These are phyloP conservation scores for Citrus mangshanensis DNA, from an alignment of 345 rosid genomes.

Conservation along the genomic window DNA sequence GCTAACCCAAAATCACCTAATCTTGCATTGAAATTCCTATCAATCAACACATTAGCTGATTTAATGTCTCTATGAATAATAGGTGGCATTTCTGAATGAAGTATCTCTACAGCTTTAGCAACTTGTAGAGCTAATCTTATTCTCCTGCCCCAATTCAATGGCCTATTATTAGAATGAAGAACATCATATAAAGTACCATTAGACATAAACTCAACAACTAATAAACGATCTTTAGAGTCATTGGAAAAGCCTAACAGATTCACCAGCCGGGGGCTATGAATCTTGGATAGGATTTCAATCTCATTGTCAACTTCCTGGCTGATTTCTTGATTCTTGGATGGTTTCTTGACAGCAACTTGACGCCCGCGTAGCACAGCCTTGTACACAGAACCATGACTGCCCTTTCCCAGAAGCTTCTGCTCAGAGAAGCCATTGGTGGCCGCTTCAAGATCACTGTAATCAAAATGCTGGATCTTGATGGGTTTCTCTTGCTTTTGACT, in stretches of 20 bases:
- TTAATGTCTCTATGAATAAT: conserved; percentile 90
- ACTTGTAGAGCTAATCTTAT: conserved; percentile 77
- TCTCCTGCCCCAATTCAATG: conserved; percentile 76
- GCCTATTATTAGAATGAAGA: conserved; percentile 67
- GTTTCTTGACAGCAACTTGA: conserved; percentile 82
- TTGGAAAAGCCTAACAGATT: conserved; percentile 80
- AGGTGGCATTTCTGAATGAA: conserved; percentile 77
- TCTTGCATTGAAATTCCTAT: conserved; percentile 81
- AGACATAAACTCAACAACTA: conserved; percentile 90
- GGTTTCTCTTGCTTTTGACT: conserved; percentile 41
- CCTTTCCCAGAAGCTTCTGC: conserved; percentile 74
- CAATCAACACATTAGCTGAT: conserved; percentile 97
- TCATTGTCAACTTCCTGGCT: conserved; percentile 81
- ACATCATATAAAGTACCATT: conserved; percentile 91
- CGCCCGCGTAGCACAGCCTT: conserved; percentile 86
- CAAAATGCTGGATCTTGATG: conserved; percentile 73
- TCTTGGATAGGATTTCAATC: conserved; percentile 86
- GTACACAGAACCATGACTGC: conserved; percentile 97
- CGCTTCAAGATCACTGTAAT: conserved; percentile 83
- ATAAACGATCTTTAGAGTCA: conserved; percentile 64
- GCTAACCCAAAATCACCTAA: conserved; percentile 97
- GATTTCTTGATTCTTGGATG: conserved; percentile 61
- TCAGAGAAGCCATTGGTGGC: conserved; percentile 93
- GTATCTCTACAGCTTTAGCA: conserved; percentile 71
- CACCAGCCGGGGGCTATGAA: conserved; percentile 88